These are phyloP conservation scores for Fraxinus greggii DNA, from an alignment of 305 asterid species.

Conservation along the genomic window DNA sequence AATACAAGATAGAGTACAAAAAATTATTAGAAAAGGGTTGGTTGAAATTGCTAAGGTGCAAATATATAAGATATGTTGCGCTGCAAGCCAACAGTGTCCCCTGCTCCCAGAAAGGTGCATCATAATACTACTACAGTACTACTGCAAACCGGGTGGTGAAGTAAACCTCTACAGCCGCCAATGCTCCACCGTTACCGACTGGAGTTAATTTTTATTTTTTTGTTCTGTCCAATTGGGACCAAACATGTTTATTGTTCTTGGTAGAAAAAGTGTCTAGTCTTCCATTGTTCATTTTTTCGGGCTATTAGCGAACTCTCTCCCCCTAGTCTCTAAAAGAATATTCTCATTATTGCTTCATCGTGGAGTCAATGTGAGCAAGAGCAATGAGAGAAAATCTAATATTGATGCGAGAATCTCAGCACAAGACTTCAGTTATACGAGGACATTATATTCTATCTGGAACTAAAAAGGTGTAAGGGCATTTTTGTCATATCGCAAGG, in stretches of 20 bases:
- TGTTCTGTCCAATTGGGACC: background rate
- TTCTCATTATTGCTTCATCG: background rate
- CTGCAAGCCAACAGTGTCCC: slow-evolving; percentile 61
- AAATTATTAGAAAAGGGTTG: no score
- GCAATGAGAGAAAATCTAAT: background rate
- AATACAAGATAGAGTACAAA: no score
- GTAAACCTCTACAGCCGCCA: slow-evolving; percentile 61
- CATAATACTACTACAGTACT: slow-evolving; percentile 61
- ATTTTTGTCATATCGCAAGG: background rate
- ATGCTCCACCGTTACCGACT: slow-evolving; percentile 57
- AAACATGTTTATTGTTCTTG: background rate
- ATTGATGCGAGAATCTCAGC: background rate
- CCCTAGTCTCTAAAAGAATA: background rate
- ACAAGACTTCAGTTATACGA: background rate
- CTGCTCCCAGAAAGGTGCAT: slow-evolving; percentile 58
- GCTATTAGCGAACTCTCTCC: background rate
- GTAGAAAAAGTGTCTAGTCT: background rate
- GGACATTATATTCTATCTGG: background rate
- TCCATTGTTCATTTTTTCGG: background rate
- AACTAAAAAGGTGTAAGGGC: background rate
- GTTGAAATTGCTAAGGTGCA: no score
- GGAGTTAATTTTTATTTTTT: slow-evolving; percentile 30
- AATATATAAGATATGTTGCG: slow-evolving; percentile 65
- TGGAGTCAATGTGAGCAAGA: background rate
- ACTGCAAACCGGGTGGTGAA: slow-evolving; percentile 59